Conservation (phyloP, 164 flowering plant species). For the Buxus sempervirens region DNA sequence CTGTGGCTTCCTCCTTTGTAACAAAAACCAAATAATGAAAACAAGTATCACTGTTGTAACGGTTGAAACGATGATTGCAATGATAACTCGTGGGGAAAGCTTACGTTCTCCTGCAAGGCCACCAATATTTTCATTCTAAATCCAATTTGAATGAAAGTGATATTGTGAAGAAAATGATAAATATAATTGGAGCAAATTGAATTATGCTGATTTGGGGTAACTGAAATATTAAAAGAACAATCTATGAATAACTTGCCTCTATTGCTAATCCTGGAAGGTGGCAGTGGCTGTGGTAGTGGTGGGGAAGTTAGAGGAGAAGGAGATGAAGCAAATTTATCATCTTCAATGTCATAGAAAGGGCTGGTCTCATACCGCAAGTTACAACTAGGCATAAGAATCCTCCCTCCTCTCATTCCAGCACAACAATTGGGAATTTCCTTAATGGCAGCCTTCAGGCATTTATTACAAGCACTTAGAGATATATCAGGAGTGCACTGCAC, state of each 20-base stretch:
- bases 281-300: too few relatives aligned
- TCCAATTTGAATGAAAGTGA: too few relatives aligned
- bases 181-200: too few relatives aligned
- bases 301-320: neutral
- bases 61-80: neutral
- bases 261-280: too few relatives aligned
- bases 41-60: neutral
- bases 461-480: conserved; percentile 6
- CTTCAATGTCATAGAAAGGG: conserved; percentile 11
- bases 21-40: too few relatives aligned
- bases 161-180: too few relatives aligned
- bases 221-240: too few relatives aligned
- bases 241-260: too few relatives aligned
- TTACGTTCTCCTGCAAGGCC: neutral
- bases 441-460: conserved; percentile 11
- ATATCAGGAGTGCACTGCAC: conserved; percentile 27
- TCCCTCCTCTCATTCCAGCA: conserved; percentile 4
- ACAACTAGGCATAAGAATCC: conserved; percentile 15
- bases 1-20: neutral
- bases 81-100: neutral
- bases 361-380: conserved; percentile 17
- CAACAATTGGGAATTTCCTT: neutral
- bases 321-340: neutral
- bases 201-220: too few relatives aligned
- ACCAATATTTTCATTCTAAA: neutral